Evolutionary conservation across 495 filamentous ascomycete species (phyloP), one percentile per base, ranked within the genome.

Genomic region (Xylaria sp.): DNA sequence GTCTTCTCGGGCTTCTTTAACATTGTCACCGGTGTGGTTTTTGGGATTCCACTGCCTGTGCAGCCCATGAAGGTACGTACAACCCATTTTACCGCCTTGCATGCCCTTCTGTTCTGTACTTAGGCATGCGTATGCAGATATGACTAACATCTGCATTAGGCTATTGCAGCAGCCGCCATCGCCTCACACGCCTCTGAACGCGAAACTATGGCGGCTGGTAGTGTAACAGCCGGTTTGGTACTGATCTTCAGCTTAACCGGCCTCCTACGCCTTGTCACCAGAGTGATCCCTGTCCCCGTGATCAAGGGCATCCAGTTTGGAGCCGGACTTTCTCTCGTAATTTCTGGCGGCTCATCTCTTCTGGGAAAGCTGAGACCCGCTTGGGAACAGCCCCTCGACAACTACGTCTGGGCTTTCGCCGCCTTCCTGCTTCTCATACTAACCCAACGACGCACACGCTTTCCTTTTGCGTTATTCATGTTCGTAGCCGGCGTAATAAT

Each of bases 261-360:
- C 15, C 80, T 94, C 12, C 82, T 97, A 9, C 83, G 81, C 58
- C 91, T 89, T 86, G 89, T 92, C 68, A 87, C 90, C 9, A 77
- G 83, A n/a, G 83, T 88, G 9, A 91, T 97, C 31, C 95, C 95
- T 1, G 87, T 93, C 21, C 93, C 94, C 5, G 90, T 98, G 5
- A 88, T 98, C 67, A 97, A 96, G 77, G 95, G 95, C 14, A 97
- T 98, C 75, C 95, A 98, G 80, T 88, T 97, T 58, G 95, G 95
- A 31, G 94, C 95, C 4, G 95, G 94, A 0, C 81, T 98, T 31
- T 90, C 89, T 15, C 86, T 98, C 15, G 84, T 92, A 53, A 88
- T 95, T 64, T 91, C 92, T 29, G 91, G 93, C 9, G 91, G 91
- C n/a, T 77, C 82, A 3, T 84, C 85, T 67, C 81, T 94, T 44